Percentiles rank a stretch among this genome's conserved stretches.
Conservation (phyloP, 148 eudicot genomes). For the Heliosperma pusillum region DNA sequence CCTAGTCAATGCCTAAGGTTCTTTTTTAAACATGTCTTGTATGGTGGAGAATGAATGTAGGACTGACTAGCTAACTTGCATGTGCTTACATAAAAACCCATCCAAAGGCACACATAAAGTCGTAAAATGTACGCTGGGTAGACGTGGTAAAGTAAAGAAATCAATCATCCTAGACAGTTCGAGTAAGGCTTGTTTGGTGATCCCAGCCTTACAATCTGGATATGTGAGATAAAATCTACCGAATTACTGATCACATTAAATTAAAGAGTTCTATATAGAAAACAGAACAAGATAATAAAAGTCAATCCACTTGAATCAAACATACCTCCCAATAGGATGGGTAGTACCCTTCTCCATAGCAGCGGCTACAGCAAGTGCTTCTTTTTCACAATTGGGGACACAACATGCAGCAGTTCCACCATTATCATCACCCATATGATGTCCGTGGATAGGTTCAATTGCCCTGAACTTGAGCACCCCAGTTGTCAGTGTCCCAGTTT, state of each 20-base stretch:
- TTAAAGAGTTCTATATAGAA: background rate
- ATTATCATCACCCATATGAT: conserved; percentile 31
- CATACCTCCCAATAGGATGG: conserved; percentile 98
- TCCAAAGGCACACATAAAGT: background rate
- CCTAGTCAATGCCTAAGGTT: too few species aligned
- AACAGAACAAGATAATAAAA: background rate
- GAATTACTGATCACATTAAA: background rate
- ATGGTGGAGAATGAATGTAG: background rate
- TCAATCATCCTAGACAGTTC: background rate
- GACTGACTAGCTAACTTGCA: background rate
- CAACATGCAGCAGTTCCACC: conserved; percentile 53
- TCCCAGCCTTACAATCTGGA: background rate
- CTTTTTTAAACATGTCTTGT: background rate
- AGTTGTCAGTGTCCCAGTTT: conserved; percentile 96
- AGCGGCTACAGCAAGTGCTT: conserved; percentile 98
- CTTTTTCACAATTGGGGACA: conserved; percentile 85
- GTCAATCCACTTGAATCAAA: background rate
- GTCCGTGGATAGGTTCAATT: conserved; percentile 93
- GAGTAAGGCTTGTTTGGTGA: background rate
- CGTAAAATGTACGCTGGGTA: background rate
- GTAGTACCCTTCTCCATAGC: conserved; percentile 99
- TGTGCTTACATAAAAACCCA: background rate
- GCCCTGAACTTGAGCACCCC: conserved; percentile 92
- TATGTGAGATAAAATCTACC: background rate
- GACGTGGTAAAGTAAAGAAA: background rate